Evolutionary conservation across 805 yeast species (phyloP).

Genomic region (Ogataea corticis): DNA sequence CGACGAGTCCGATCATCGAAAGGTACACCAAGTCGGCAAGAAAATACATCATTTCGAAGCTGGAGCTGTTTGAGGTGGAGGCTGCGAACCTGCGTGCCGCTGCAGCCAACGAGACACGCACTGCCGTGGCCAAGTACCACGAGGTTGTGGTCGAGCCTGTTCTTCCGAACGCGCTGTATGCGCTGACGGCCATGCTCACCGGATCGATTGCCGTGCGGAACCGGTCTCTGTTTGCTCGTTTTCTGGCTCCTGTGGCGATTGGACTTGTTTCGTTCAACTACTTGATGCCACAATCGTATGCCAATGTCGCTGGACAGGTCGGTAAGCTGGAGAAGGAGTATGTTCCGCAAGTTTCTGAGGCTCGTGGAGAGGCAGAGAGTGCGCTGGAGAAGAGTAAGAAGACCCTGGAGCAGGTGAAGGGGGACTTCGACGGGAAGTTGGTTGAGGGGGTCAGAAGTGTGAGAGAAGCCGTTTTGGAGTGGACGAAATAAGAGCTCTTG

Average conservation of each 20-base stretch:
- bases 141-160: conserved; percentile 50
- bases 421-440: conserved; percentile 3
- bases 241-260: conserved; percentile 49
- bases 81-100: conserved; percentile 48
- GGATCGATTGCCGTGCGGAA: conserved; percentile 56
- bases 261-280: conserved; percentile 46
- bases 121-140: conserved; percentile 34
- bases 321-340: conserved; percentile 35
- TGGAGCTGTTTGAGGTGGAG: conserved; percentile 43
- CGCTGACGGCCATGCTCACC: conserved; percentile 53
- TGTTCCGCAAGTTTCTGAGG: conserved; percentile 38
- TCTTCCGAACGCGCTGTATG: conserved; percentile 54
- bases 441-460: conserved; percentile 6
- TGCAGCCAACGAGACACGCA: conserved; percentile 41
- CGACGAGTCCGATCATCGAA: conserved; percentile 50
- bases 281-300: conserved; percentile 52
- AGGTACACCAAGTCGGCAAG: conserved; percentile 42
- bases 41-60: conserved; percentile 38
- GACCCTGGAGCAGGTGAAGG: conserved; percentile 4
- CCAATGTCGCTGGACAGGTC: conserved; percentile 32
- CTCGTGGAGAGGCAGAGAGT: conserved; percentile 18
- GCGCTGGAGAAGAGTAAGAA: conserved; percentile 2
- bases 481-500: conserved; percentile 10
- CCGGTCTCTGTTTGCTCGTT: conserved; percentile 49
- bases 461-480: conserved; percentile 8